These are phyloP conservation scores for Saccharomycopsis sp. DNA, from an alignment of 805 yeast species.

Conservation along the genomic window DNA sequence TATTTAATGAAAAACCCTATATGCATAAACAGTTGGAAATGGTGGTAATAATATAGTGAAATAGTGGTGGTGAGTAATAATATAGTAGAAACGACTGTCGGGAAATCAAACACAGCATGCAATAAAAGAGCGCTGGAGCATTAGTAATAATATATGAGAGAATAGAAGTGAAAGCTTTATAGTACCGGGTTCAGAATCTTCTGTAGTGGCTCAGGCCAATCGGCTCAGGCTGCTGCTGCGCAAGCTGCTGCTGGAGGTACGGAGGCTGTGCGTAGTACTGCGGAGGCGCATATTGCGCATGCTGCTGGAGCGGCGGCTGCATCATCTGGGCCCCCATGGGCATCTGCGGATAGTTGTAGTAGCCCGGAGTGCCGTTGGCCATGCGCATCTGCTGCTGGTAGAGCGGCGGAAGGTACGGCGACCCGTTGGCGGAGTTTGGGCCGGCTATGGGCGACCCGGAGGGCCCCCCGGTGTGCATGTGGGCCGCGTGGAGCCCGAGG, in stretches of 20 bases:
- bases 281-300: not conserved
- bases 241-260: conserved; percentile 10
- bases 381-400: not conserved
- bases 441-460: not conserved
- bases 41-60: not conserved
- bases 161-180: not conserved
- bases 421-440: not conserved
- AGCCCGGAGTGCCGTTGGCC: not conserved
- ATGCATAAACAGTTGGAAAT: not conserved
- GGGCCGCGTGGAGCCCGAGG: conserved; percentile 9
- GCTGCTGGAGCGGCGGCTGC: not conserved
- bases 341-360: not conserved
- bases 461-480: not conserved
- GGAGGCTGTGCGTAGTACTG: not conserved
- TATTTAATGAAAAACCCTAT: not conserved
- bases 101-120: not conserved
- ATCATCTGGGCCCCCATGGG: not conserved
- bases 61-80: not conserved
- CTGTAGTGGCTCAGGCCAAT: not conserved
- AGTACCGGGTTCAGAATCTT: not conserved
- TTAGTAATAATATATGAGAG: not conserved
- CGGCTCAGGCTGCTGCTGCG: conserved; percentile 10
- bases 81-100: not conserved
- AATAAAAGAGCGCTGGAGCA: not conserved
- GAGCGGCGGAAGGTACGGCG: not conserved